Conservation (phyloP, 2,329 filamentous ascomycete genomes). For the Diaporthe caulivora region DNA sequence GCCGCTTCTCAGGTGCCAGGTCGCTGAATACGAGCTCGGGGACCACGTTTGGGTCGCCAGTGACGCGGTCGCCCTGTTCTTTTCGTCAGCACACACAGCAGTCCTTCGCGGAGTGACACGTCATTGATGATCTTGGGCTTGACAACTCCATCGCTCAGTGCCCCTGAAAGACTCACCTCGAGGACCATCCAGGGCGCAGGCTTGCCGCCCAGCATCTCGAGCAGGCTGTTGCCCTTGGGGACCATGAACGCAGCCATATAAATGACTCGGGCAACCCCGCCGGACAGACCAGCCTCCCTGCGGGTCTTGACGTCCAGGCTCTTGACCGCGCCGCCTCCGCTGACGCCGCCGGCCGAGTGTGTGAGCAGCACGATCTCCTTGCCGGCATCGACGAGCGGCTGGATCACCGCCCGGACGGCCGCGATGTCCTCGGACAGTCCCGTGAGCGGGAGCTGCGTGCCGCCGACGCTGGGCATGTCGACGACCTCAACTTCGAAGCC, state of each 20-base stretch:
- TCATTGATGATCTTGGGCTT: no score
- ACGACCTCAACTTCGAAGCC: slow-evolving; percentile 13
- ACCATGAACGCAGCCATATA: slow-evolving; percentile 52
- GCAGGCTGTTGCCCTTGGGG: slow-evolving; percentile 41
- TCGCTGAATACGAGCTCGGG: slow-evolving; percentile 39
- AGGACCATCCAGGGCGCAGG: slow-evolving; percentile 40
- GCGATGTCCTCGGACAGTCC: slow-evolving; percentile 34
- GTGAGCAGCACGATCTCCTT: slow-evolving; percentile 56
- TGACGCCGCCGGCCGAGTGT: slow-evolving; percentile 59
- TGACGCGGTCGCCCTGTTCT: slow-evolving; percentile 39
- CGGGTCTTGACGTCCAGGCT: slow-evolving; percentile 52
- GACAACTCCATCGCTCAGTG: not conserved
- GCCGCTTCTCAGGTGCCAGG: slow-evolving; percentile 22
- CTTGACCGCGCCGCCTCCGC: slow-evolving; percentile 52
- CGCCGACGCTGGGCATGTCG: slow-evolving; percentile 29
- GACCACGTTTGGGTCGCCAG: slow-evolving; percentile 27
- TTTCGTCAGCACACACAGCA: not conserved
- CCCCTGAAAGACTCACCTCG: slow-evolving; percentile 22
- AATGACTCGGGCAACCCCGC: slow-evolving; percentile 53
- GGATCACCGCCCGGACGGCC: slow-evolving; percentile 22
- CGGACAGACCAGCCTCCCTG: slow-evolving; percentile 47
- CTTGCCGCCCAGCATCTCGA: slow-evolving; percentile 39
- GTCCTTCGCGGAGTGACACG: not conserved
- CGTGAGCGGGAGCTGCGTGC: slow-evolving; percentile 24
- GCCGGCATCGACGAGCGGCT: slow-evolving; percentile 48